phyloP scores from a whole-genome alignment of 192 early-diverging fungal species.

The Coemansia nantahalensis region DNA sequence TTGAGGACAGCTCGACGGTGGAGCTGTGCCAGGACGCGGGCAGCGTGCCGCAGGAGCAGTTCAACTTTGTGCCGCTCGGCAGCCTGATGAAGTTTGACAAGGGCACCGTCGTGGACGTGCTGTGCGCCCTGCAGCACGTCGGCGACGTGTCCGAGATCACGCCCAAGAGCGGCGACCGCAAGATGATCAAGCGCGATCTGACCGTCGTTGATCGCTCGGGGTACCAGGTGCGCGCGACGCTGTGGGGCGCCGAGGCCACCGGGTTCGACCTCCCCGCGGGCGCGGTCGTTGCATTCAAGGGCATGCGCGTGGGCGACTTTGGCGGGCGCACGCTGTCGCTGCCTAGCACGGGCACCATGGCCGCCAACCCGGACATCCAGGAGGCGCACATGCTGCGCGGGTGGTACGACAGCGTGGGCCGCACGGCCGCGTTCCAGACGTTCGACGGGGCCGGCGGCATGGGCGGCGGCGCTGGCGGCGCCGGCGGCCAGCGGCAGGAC shows the following conservation, averaged over 20 bases:
- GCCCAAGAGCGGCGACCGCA: conserved; percentile 48
- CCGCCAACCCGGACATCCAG: conserved; percentile 71
- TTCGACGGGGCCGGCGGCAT: conserved; percentile 27
- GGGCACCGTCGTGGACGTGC: conserved; percentile 67
- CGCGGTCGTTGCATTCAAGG: conserved; percentile 81
- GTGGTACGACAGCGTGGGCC: conserved; percentile 57
- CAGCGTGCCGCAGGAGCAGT: conserved; percentile 50
- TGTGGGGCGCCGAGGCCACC: conserved; percentile 87
- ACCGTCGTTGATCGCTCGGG: conserved; percentile 72
- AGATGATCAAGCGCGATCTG: conserved; percentile 79
- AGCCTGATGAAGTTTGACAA: conserved; percentile 69
- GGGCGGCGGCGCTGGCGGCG: conserved; percentile 15
- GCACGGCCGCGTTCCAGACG: conserved; percentile 33
- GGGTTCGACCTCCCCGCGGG: conserved; percentile 52
- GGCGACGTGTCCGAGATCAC: conserved; percentile 60
- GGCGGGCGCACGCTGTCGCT: conserved; percentile 66
- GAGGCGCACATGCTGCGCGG: conserved; percentile 70
- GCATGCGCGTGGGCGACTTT: conserved; percentile 84
- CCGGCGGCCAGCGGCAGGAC: conserved; percentile 4
- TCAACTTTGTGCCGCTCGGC: conserved; percentile 69
- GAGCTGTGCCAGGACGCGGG: conserved; percentile 48
- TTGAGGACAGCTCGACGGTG: conserved; percentile 72
- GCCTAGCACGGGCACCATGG: conserved; percentile 46
- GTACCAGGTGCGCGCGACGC: conserved; percentile 70
- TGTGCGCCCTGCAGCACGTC: conserved; percentile 71